These are phyloP conservation scores for Talaromyces nanjingensis DNA, from an alignment of 495 filamentous ascomycete species.

Conservation along the genomic window DNA sequence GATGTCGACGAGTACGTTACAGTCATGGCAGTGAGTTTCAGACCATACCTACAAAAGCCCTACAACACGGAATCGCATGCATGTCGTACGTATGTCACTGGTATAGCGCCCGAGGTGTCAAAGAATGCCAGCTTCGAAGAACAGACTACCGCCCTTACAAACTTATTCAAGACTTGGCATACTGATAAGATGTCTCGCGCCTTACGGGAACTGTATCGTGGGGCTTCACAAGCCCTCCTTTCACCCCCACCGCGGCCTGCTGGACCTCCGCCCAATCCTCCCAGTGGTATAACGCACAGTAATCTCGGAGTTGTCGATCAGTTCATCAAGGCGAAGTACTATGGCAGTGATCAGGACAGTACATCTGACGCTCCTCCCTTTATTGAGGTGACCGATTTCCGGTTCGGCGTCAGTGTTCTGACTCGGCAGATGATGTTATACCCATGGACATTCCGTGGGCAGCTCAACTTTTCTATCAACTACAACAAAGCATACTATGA, in stretches of 20 bases:
- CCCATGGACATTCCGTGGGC: constrained; percentile 16
- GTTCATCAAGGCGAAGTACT: constrained; percentile 9
- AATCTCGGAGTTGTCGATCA: constrained; percentile 18
- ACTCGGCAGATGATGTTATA: constrained; percentile 18
- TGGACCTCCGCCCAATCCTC: constrained; percentile 12
- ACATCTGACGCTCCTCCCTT: not conserved
- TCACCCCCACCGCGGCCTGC: not conserved
- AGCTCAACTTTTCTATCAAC: constrained; percentile 16
- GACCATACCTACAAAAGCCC: constrained; percentile 8
- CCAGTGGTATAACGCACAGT: constrained; percentile 15
- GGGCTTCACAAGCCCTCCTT: constrained; percentile 11
- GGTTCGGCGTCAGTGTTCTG: constrained; percentile 17
- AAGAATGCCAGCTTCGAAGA: constrained; percentile 8
- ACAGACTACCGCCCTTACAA: constrained; percentile 7
- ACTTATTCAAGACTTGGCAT: constrained; percentile 11
- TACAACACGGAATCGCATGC: constrained; percentile 14
- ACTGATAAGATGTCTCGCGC: constrained; percentile 6
- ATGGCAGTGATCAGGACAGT: not conserved
- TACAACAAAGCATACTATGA: constrained; percentile 18
- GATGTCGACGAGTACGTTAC: constrained; percentile 11
- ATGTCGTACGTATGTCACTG: constrained; percentile 13
- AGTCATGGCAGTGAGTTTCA: constrained; percentile 14
- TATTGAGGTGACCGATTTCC: constrained; percentile 13
- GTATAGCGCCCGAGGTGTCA: constrained; percentile 11
- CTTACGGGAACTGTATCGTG: constrained; percentile 8